A percentile compares a stretch with the other conserved stretches of the same genome.
phyloP scores from a whole-genome alignment of 164 flowering plant species.

The Aristolochia californica region DNA sequence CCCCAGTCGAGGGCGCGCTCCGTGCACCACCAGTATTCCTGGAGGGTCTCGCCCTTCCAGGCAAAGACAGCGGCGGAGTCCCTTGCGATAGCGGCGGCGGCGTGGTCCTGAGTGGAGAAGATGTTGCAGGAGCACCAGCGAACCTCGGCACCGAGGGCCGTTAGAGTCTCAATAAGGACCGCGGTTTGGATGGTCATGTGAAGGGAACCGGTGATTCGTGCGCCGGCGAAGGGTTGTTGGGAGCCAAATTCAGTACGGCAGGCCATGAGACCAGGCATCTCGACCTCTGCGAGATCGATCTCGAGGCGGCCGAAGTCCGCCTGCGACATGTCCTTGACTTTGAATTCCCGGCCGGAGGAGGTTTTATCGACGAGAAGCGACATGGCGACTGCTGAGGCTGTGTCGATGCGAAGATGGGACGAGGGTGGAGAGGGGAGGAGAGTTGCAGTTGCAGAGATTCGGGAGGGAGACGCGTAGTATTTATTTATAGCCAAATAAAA shows the following conservation, averaged over 20 bases:
- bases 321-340: constrained; percentile 24
- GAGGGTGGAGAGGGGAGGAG: background rate
- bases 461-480: no score
- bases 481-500: no score
- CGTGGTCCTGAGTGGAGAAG: constrained; percentile 25
- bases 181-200: constrained; percentile 30
- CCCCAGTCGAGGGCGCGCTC: constrained; percentile 29
- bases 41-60: constrained; percentile 23
- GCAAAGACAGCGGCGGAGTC: constrained; percentile 24
- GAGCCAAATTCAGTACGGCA: constrained; percentile 21
- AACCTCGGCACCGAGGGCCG: constrained; percentile 26
- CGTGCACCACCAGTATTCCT: constrained; percentile 36
- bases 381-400: constrained; percentile 1
- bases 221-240: constrained; percentile 18
- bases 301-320: constrained; percentile 23
- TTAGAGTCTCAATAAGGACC: constrained; percentile 24
- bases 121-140: constrained; percentile 32
- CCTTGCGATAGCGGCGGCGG: constrained; percentile 26
- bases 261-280: constrained; percentile 21
- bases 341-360: constrained; percentile 20
- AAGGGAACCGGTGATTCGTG: constrained; percentile 21
- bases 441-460: background rate
- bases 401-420: background rate
- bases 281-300: constrained; percentile 22
- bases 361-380: constrained; percentile 18